Evolutionary conservation across 2,329 filamentous ascomycete genomes (phyloP), one percentile per base, ranked within the genome.

Genomic region (Clarireedia sp.): DNA sequence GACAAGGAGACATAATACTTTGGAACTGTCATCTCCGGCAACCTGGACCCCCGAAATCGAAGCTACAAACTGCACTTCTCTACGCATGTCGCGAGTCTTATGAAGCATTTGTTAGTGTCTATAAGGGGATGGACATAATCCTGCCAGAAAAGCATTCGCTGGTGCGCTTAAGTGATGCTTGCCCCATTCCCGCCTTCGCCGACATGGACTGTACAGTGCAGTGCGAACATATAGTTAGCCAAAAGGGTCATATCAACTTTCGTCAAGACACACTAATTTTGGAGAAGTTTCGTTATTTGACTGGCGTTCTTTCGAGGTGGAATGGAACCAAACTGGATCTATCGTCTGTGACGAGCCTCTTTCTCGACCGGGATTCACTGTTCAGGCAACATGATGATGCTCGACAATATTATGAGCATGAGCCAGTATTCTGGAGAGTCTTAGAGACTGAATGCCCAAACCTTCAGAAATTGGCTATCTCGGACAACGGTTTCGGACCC

Each of bases 401-500:
- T 2, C 1, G 5, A 48, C 4, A 0, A 48, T 16, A 1, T 37
- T n/a, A 23, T 10, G 10, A 4, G 4, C 12, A 12, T 3, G 19
- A 48, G 33, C 9, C 1, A 3, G 16, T 0, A 9, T 1, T 37
- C 6, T 48, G 29, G 47, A 10, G 23, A 23, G 3, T 21, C 12
- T 12, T 48, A 7, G 47, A 48, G 37, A 24, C 19, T 37, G 12
- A 21, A 10, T 48, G 47, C 14, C 47, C 47, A 0, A 23, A 2
- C 10, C 47, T 48, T 10, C 19, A 23, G 12, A 29, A 16, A 14
- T 17, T 48, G 5, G 5, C 17, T 10, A 21, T 48, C 3, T 10
- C 19, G 7, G 6, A 1, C 2, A 1, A 3, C 7, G 12, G 2
- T 2, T 37, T 2, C 12, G 8, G 10, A 21, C 2, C 0, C 12